Conservation (phyloP, 1,284 basidiomycete species). For the Sanghuangporus baumii region DNA sequence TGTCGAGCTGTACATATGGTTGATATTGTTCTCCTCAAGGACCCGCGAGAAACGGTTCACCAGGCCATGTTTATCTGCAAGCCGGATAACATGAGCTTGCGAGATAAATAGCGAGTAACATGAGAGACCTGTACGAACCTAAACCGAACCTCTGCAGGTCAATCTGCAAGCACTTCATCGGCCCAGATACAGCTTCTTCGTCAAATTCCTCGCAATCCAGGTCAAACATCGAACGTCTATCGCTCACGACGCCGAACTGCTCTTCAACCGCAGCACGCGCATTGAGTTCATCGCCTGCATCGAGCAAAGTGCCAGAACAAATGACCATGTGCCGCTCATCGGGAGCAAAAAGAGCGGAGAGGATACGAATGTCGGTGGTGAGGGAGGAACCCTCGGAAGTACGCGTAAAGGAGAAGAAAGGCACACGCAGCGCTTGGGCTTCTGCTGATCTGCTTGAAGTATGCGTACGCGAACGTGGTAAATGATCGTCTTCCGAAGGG, state of each 20-base stretch:
- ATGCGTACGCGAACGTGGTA: background rate
- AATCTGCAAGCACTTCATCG: conserved; percentile 61
- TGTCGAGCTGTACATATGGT: conserved; percentile 82
- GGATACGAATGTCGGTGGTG: conserved; percentile 55
- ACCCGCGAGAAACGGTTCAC: conserved; percentile 72
- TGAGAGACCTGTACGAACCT: conserved; percentile 35
- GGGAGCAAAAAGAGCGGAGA: conserved; percentile 60
- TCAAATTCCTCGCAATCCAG: conserved; percentile 8
- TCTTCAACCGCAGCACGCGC: conserved; percentile 27
- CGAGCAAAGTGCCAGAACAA: conserved; percentile 60
- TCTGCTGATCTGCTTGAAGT: conserved; percentile 15
- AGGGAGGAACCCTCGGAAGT: conserved; percentile 69
- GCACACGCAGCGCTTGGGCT: conserved; percentile 29
- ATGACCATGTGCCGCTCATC: conserved; percentile 69
- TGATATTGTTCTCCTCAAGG: conserved; percentile 64
- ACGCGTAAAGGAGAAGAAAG: conserved; percentile 73
- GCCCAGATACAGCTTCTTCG: conserved; percentile 26
- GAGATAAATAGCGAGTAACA: conserved; percentile 1
- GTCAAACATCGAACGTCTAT: background rate
- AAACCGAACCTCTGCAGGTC: conserved; percentile 65
- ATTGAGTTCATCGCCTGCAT: conserved; percentile 35
- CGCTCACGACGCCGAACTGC: background rate
- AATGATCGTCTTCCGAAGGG: background rate
- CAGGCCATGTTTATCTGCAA: conserved; percentile 65
- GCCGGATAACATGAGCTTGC: conserved; percentile 3